Evolutionary conservation across 2,329 filamentous ascomycete species (phyloP).

Genomic region (Colletotrichum sp.): DNA sequence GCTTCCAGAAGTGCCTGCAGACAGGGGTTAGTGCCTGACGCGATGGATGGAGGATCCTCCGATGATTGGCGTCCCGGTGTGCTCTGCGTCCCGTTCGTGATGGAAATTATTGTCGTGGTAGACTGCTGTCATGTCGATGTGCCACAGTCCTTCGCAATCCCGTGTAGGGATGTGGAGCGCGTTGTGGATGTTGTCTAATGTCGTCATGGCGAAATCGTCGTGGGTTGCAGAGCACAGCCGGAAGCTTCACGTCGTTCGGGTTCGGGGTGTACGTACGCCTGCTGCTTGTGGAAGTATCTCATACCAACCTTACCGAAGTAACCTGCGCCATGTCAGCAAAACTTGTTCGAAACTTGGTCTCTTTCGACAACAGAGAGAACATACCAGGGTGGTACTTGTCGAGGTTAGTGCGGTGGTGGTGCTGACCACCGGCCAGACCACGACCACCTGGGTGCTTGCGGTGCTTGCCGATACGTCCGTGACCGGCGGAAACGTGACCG

Average conservation of each 20-base stretch:
- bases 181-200: not conserved
- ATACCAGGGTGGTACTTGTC: slow-evolving; percentile 71
- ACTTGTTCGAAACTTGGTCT: not conserved
- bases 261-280: slow-evolving; percentile 52
- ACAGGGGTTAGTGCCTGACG: not conserved
- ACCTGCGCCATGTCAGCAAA: slow-evolving; percentile 88
- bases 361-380: not conserved
- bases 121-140: not conserved
- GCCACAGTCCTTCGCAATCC: not conserved
- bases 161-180: not conserved
- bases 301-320: slow-evolving; percentile 99
- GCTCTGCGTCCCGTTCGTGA: not conserved
- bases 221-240: not conserved
- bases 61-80: not conserved
- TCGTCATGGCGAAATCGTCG: not conserved
- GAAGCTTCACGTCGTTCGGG: not conserved
- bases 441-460: slow-evolving; percentile 86
- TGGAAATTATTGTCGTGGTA: not conserved
- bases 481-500: slow-evolving; percentile 97
- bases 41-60: not conserved
- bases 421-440: slow-evolving; percentile 97
- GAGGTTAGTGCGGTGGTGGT: slow-evolving; percentile 92
- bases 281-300: slow-evolving; percentile 95
- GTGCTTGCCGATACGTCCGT: slow-evolving; percentile 99
- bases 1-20: slow-evolving; percentile 90